Percentiles rank a stretch among this genome's conserved stretches.
phyloP scores from a whole-genome alignment of 2,329 filamentous ascomycete species.

The Rhinocladiella similis region DNA sequence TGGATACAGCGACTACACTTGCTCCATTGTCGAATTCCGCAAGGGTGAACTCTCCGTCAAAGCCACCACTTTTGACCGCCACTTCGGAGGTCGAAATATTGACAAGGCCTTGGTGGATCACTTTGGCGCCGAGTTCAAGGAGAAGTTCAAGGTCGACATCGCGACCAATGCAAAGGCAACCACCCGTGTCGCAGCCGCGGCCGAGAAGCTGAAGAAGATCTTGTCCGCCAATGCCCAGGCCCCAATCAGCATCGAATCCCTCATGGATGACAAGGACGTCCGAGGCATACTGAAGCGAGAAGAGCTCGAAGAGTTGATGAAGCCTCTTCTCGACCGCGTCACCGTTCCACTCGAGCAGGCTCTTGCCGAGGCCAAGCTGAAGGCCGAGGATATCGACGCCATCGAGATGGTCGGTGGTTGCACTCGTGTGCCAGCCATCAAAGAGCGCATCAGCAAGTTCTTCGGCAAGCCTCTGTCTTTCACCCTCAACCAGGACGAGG shows the following conservation, averaged over 20 bases:
- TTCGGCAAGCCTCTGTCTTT: conserved; percentile 92
- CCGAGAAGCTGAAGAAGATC: conserved; percentile 98
- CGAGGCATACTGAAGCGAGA: conserved; percentile 85
- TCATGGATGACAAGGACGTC: conserved; percentile 98
- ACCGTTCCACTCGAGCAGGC: conserved; percentile 81
- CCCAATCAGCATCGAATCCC: conserved; percentile 92
- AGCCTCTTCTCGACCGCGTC: conserved; percentile 75
- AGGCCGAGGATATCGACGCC: conserved; percentile 85
- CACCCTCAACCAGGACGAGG: conserved; percentile 98
- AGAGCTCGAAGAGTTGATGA: conserved; percentile 87
- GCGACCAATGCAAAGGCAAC: conserved; percentile 84
- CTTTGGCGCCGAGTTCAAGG: conserved; percentile 92
- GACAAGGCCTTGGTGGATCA: conserved; percentile 94
- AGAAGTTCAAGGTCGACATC: conserved; percentile 97
- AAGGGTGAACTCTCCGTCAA: conserved; percentile 96
- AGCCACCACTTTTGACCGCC: conserved; percentile 86
- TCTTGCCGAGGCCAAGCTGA: conserved; percentile 89
- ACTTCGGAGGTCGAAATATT: conserved; percentile 96
- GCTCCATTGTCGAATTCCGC: conserved; percentile 90
- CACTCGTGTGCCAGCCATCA: conserved; percentile 89
- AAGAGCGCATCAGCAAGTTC: conserved; percentile 84
- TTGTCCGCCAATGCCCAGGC: conserved; percentile 92
- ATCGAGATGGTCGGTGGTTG: conserved; percentile 94
- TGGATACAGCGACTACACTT: conserved; percentile 94
- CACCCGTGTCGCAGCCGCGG: conserved; percentile 80